These are phyloP conservation scores for Quercus phellos DNA, from an alignment of 331 rosid species.

Conservation along the genomic window DNA sequence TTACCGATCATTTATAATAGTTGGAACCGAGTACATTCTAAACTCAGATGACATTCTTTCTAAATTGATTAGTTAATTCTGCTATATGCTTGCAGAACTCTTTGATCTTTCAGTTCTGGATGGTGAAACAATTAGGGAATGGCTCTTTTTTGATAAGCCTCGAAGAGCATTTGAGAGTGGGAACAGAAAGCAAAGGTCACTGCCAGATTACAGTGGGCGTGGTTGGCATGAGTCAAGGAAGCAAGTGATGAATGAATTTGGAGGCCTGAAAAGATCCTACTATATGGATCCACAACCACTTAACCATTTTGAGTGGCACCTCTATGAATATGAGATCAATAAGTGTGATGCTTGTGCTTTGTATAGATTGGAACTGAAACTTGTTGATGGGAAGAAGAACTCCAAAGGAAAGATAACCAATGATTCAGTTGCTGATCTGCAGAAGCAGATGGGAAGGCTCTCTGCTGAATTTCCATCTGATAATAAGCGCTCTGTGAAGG, in stretches of 20 bases:
- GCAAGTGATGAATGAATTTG: conserved; percentile 92
- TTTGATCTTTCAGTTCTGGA: conserved; percentile 89
- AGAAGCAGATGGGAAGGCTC: conserved; percentile 97
- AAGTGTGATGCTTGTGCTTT: conserved; percentile 92
- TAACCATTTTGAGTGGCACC: conserved; percentile 95
- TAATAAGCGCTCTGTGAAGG: conserved; percentile 68
- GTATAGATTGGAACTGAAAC: conserved; percentile 86
- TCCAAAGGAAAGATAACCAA: conserved; percentile 60
- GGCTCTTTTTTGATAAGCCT: conserved; percentile 99
- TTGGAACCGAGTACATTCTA: background rate
- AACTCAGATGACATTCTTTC: background rate
- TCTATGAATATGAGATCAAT: conserved; percentile 91
- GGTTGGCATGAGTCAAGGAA: conserved; percentile 99
- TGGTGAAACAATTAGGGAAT: conserved; percentile 92
- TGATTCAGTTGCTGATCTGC: conserved; percentile 93
- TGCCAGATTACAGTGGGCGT: conserved; percentile 95
- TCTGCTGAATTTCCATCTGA: conserved; percentile 88
- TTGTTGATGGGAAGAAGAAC: conserved; percentile 89
- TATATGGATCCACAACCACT: conserved; percentile 98
- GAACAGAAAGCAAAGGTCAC: conserved; percentile 94
- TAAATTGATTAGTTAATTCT: conserved; percentile 17
- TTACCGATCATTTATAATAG: background rate
- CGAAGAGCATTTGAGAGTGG: conserved; percentile 99
- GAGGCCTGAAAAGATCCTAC: conserved; percentile 96
- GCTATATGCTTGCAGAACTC: conserved; percentile 57